These are phyloP conservation scores for Epichloe scottii DNA, from an alignment of 2,329 filamentous ascomycete species.

Conservation along the genomic window DNA sequence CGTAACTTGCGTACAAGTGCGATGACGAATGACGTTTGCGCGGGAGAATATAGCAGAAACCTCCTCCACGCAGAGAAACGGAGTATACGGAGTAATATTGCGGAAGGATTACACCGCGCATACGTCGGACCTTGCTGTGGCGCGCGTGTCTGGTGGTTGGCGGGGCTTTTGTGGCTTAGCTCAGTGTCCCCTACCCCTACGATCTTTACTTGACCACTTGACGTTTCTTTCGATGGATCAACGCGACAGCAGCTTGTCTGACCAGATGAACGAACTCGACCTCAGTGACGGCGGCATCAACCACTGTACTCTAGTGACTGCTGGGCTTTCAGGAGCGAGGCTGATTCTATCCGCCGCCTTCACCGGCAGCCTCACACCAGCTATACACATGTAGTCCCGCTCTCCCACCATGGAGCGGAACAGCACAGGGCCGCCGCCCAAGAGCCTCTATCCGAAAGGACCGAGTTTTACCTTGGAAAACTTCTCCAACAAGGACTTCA, in stretches of 20 bases:
- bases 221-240: background rate
- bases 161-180: background rate
- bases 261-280: background rate
- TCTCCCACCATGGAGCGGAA: conserved; percentile 29
- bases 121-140: no score
- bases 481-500: conserved; percentile 84
- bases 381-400: conserved; percentile 20
- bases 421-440: conserved; percentile 31
- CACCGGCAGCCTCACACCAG: conserved; percentile 7
- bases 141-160: no score
- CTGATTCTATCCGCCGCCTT: background rate
- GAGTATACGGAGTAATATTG: no score
- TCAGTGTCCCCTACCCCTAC: no score
- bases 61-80: no score
- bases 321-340: background rate
- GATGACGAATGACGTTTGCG: no score
- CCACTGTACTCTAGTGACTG: background rate
- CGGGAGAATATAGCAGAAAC: no score
- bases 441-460: conserved; percentile 62
- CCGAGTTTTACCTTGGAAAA: conserved; percentile 81
- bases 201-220: background rate
- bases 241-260: background rate
- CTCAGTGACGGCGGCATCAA: background rate
- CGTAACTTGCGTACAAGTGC: no score
- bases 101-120: no score